A percentile compares a stretch with the other conserved stretches of the same genome.
phyloP scores from a whole-genome alignment of 306 rosid genomes.

The Cucurbita moschata region DNA sequence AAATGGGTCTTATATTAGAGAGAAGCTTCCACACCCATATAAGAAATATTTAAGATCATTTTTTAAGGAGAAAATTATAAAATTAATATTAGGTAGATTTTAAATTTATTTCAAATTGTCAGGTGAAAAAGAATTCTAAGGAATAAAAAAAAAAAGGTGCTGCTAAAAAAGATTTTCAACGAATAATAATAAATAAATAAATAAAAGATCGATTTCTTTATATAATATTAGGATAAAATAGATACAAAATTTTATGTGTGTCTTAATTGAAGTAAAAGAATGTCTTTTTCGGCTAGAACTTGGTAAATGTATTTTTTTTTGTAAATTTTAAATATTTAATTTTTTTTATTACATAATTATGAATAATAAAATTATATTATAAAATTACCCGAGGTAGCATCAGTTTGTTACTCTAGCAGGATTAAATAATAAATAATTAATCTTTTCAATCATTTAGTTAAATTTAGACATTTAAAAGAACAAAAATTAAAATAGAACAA shows the following conservation, averaged over 20 bases:
- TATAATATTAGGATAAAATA: not conserved
- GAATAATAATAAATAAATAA: not conserved
- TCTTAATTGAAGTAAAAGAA: not conserved
- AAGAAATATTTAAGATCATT: too few relatives aligned
- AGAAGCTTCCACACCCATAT: too few relatives aligned
- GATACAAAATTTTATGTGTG: not conserved
- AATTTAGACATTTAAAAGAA: too few relatives aligned
- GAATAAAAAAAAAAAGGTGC: not conserved
- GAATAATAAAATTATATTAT: not conserved
- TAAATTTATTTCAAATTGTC: not conserved
- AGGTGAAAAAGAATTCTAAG: not conserved
- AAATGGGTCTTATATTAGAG: too few relatives aligned
- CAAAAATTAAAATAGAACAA: too few relatives aligned
- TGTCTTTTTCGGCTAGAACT: not conserved
- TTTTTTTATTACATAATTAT: too few relatives aligned
- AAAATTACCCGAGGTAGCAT: too few relatives aligned
- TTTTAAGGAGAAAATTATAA: too few relatives aligned
- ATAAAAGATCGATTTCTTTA: not conserved
- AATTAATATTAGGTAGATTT: too few relatives aligned
- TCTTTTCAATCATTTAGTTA: too few relatives aligned
- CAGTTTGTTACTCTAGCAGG: too few relatives aligned
- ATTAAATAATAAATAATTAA: too few relatives aligned
- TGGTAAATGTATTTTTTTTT: not conserved
- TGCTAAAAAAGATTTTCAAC: not conserved
- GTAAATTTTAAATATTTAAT: not conserved